phyloP scores from a whole-genome alignment of 495 filamentous ascomycete genomes.

The Hypoxylon crocopeplum region DNA sequence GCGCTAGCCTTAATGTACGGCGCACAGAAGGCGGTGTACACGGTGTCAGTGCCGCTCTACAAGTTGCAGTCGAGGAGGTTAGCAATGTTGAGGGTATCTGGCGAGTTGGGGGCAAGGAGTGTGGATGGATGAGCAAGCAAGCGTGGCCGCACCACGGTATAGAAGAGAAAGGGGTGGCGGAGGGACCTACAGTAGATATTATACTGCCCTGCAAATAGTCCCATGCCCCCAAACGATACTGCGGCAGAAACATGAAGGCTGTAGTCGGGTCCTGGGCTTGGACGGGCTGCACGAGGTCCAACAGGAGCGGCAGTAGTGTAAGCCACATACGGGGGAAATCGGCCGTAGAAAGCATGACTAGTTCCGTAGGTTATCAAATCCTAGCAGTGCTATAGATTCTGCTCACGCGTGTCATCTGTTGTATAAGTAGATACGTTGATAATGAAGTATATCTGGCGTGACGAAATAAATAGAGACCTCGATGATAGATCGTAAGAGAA shows the following conservation, averaged over 20 bases:
- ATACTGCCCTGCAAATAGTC: slow-evolving; percentile 45
- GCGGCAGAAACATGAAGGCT: slow-evolving; percentile 47
- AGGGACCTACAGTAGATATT: slow-evolving; percentile 41
- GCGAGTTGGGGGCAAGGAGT: neutral
- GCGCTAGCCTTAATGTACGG: slow-evolving; percentile 38
- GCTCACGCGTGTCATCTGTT: too few species aligned
- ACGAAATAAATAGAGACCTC: too few species aligned
- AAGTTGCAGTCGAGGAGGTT: neutral
- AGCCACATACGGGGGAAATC: neutral
- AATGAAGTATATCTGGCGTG: too few species aligned
- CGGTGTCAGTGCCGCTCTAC: slow-evolving; percentile 42
- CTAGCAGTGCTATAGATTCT: too few species aligned
- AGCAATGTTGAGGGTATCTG: too few species aligned
- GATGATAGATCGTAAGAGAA: too few species aligned
- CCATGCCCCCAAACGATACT: slow-evolving; percentile 40
- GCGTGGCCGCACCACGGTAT: too few species aligned
- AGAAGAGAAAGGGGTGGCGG: neutral
- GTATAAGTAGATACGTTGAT: too few species aligned
- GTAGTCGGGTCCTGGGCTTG: slow-evolving; percentile 31
- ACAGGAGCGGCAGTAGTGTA: neutral
- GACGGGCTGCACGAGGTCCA: slow-evolving; percentile 1
- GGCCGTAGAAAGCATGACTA: neutral
- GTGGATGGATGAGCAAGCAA: too few species aligned
- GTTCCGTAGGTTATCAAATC: too few species aligned
- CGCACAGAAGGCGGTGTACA: slow-evolving; percentile 52